Evolutionary conservation across 768 basidiomycete species (phyloP).

Genomic region (Mycena polygramma): DNA sequence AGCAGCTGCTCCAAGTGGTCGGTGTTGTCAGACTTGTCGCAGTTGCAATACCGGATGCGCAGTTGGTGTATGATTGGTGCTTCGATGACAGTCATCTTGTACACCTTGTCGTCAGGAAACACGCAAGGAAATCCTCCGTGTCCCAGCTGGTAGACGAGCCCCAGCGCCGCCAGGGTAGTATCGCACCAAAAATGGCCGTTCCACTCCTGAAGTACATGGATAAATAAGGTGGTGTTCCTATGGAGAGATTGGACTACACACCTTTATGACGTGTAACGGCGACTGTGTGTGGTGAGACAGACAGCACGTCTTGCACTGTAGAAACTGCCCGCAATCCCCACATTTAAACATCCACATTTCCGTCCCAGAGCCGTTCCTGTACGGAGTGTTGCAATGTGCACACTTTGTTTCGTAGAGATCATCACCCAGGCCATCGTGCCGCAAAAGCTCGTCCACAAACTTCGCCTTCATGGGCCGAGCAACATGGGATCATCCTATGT

Average conservation of each 20-base stretch:
- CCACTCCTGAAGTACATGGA: too few relatives aligned
- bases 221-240: too few relatives aligned
- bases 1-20: constrained; percentile 20
- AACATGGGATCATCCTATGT: constrained; percentile 25
- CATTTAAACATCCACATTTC: constrained; percentile 16
- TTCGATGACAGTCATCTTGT: neutral
- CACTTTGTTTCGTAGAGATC: neutral
- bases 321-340: constrained; percentile 10
- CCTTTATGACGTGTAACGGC: constrained; percentile 10
- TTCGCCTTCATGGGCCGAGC: neutral
- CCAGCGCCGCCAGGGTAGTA: too few relatives aligned
- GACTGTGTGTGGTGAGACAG: neutral
- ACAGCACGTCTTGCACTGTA: constrained; percentile 13
- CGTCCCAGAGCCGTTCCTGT: neutral
- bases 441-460: constrained; percentile 21
- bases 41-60: constrained; percentile 23
- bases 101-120: too few relatives aligned
- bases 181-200: too few relatives aligned
- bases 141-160: too few relatives aligned
- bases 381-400: constrained; percentile 1
- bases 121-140: too few relatives aligned
- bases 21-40: constrained; percentile 5
- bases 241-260: neutral
- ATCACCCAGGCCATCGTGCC: constrained; percentile 21
- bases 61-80: constrained; percentile 20